These are phyloP conservation scores for Beauveria bassiana DNA, from an alignment of 2,329 filamentous ascomycete genomes.

Conservation along the genomic window DNA sequence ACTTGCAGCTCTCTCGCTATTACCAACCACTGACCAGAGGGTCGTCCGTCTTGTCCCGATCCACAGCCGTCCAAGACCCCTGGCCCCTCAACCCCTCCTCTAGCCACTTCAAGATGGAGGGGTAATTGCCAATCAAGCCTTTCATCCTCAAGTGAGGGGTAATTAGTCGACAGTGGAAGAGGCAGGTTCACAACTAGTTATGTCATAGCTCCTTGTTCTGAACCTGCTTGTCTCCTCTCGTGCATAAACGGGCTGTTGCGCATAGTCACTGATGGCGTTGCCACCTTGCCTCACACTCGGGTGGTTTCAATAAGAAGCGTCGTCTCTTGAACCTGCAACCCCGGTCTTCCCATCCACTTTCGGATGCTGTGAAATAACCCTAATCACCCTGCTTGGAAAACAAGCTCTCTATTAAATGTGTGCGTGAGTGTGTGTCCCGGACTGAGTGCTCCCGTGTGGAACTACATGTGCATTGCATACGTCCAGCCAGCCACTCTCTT, in stretches of 20 bases:
- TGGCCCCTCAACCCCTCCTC: constrained; percentile 1
- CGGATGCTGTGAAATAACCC: not conserved
- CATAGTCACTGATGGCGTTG: not conserved
- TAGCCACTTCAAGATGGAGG: constrained; percentile 10
- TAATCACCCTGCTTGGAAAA: not conserved
- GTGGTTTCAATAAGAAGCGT: not conserved
- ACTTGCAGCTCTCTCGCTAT: constrained; percentile 1
- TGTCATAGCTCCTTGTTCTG: not conserved
- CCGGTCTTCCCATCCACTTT: not conserved
- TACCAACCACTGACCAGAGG: constrained; percentile 1
- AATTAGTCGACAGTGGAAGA: not conserved
- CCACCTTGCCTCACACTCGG: not conserved
- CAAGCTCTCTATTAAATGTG: not conserved
- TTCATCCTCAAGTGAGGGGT: constrained; percentile 9
- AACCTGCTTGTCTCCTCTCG: not conserved
- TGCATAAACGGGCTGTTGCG: not conserved
- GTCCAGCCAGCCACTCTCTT: not conserved
- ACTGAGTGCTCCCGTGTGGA: not conserved
- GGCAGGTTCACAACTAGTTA: not conserved
- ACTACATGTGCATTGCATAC: not conserved
- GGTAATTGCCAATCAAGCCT: constrained; percentile 1
- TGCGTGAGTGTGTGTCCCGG: not conserved
- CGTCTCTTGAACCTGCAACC: not conserved
- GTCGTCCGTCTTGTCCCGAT: constrained; percentile 2
- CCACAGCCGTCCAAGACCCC: constrained; percentile 7